Conservation (phyloP, 805 yeast genomes). For the Lipomyces spencermartinsiae region DNA sequence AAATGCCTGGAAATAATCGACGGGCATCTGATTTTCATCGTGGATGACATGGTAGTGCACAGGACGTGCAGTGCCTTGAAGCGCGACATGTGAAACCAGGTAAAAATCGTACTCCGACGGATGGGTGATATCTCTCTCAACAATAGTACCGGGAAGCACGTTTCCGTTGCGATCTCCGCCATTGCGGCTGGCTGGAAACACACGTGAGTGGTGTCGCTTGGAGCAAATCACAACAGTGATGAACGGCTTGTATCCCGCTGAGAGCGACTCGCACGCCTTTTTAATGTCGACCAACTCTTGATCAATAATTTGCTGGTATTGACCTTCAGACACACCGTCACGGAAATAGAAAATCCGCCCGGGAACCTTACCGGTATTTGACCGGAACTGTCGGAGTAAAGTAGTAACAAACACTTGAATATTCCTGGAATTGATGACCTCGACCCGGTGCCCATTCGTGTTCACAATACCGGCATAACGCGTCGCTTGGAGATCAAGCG, state of each 20-base stretch:
- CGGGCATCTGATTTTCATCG: slow-evolving; percentile 44
- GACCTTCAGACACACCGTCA: slow-evolving; percentile 49
- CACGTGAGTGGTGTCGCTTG: slow-evolving; percentile 44
- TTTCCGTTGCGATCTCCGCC: slow-evolving; percentile 41
- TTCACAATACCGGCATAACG: slow-evolving; percentile 29
- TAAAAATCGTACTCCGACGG: slow-evolving; percentile 45
- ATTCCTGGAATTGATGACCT: slow-evolving; percentile 20
- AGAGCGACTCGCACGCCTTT: slow-evolving; percentile 20
- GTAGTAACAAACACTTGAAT: slow-evolving; percentile 17
- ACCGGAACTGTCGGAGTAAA: slow-evolving; percentile 22
- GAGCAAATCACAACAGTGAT: slow-evolving; percentile 44
- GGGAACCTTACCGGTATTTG: slow-evolving; percentile 42
- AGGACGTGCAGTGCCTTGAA: slow-evolving; percentile 48
- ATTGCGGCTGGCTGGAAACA: slow-evolving; percentile 42
- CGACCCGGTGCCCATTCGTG: slow-evolving; percentile 25
- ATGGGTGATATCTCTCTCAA: slow-evolving; percentile 47
- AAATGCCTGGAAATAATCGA: slow-evolving; percentile 35
- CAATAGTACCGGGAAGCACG: slow-evolving; percentile 44
- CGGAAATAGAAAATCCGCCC: slow-evolving; percentile 44
- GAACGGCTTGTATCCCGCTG: slow-evolving; percentile 39
- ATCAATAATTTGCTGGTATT: slow-evolving; percentile 44
- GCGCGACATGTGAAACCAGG: slow-evolving; percentile 47
- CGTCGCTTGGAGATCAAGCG: slow-evolving; percentile 23
- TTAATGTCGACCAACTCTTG: slow-evolving; percentile 44
- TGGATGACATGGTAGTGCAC: slow-evolving; percentile 47